These are phyloP conservation scores for Taphrina populina DNA, from an alignment of 1,139 yeast species.

Conservation along the genomic window DNA sequence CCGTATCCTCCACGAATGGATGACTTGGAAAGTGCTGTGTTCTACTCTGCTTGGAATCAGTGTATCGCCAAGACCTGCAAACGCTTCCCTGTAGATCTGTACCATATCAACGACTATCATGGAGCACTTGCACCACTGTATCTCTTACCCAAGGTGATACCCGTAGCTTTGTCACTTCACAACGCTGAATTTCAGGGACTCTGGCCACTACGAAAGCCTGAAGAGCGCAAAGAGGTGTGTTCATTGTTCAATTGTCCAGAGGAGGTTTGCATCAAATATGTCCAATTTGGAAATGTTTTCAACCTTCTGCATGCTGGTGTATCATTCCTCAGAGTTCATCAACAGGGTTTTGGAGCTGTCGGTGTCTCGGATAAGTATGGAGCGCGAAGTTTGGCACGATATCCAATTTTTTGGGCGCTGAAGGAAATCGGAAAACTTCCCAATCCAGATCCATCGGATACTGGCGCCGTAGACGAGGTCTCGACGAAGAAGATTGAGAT, in stretches of 20 bases:
- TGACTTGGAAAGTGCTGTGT: conserved; percentile 34
- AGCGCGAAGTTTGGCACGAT: conserved; percentile 29
- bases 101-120: conserved; percentile 35
- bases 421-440: conserved; percentile 35
- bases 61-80: conserved; percentile 32
- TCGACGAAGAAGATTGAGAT: conserved; percentile 6
- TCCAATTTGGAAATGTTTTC: conserved; percentile 35
- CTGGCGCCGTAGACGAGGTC: conserved; percentile 20
- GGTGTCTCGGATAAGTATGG: conserved; percentile 35
- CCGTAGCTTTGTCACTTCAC: conserved; percentile 34
- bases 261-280: conserved; percentile 27
- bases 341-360: conserved; percentile 35
- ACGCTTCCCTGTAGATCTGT: conserved; percentile 31
- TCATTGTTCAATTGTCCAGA: conserved; percentile 26
- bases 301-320: conserved; percentile 35
- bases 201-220: conserved; percentile 34
- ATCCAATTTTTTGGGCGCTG: conserved; percentile 35
- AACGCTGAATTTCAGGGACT: conserved; percentile 36
- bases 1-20: conserved; percentile 36
- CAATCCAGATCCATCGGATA: conserved; percentile 35
- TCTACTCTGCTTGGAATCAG: conserved; percentile 36
- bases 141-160: conserved; percentile 33
- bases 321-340: conserved; percentile 34
- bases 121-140: conserved; percentile 34
- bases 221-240: conserved; percentile 33